Percentiles rank a stretch among this genome's conserved stretches.
phyloP scores from a whole-genome alignment of 495 filamentous ascomycete genomes.

The Aspergillus diversus region DNA sequence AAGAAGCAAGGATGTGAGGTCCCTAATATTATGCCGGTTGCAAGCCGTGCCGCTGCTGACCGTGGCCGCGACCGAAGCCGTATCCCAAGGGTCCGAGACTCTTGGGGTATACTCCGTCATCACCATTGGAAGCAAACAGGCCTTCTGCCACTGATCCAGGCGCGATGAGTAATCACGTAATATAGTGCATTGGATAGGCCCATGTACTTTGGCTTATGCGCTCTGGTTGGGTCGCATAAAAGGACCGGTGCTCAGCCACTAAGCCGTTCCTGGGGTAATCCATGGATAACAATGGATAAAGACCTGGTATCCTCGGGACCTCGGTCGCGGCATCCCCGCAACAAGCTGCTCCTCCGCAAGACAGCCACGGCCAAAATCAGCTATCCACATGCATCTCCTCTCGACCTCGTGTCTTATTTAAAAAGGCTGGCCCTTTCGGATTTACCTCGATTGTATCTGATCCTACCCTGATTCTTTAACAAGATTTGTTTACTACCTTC shows the following conservation, averaged over 20 bases:
- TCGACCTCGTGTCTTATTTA: constrained; percentile 3
- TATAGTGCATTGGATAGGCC: too few relatives aligned
- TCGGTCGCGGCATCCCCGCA: constrained; percentile 33
- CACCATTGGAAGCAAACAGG: neutral
- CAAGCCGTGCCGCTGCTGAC: neutral
- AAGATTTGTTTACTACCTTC: neutral
- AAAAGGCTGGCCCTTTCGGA: neutral
- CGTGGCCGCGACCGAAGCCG: neutral
- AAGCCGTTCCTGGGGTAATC: too few relatives aligned
- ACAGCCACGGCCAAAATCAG: neutral
- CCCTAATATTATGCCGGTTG: neutral
- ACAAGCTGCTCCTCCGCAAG: constrained; percentile 18
- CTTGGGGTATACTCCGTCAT: neutral
- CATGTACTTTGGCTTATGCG: too few relatives aligned
- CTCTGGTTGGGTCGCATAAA: neutral
- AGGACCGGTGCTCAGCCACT: too few relatives aligned
- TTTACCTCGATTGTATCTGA: neutral
- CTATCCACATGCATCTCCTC: constrained; percentile 17
- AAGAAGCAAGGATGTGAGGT: too few relatives aligned
- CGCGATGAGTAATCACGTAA: too few relatives aligned
- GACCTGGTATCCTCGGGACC: constrained; percentile 30
- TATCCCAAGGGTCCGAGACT: neutral
- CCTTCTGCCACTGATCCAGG: too few relatives aligned
- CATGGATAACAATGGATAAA: neutral
- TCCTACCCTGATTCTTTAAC: neutral